Percentiles rank a stretch among this genome's conserved stretches.
Conservation (phyloP, 495 filamentous ascomycete genomes). For the Hyaloscypha hepaticicola region DNA sequence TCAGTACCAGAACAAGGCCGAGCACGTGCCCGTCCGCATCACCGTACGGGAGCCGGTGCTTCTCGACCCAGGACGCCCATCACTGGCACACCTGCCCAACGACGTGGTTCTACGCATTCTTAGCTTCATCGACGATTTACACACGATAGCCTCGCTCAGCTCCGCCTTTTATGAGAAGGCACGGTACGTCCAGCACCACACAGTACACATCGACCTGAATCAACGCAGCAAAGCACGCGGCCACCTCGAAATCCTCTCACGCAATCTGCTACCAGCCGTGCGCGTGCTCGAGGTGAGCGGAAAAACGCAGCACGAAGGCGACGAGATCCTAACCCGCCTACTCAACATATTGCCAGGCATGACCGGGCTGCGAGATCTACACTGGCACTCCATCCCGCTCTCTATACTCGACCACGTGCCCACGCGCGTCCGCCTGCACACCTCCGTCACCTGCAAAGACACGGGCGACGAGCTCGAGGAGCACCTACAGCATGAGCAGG, state of each 20-base stretch:
- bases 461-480: too few relatives aligned
- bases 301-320: neutral
- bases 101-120: constrained; percentile 10
- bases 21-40: neutral
- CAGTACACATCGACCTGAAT: constrained; percentile 16
- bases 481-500: constrained; percentile 4
- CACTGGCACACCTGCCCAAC: constrained; percentile 20
- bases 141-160: constrained; percentile 14
- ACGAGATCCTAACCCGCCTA: constrained; percentile 15
- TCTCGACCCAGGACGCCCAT: constrained; percentile 11
- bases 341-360: constrained; percentile 14
- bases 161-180: constrained; percentile 18
- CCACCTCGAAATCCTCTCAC: constrained; percentile 1
- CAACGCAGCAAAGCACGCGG: neutral
- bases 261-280: neutral
- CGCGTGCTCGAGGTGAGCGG: neutral
- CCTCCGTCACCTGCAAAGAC: neutral
- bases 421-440: constrained; percentile 5
- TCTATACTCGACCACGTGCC: constrained; percentile 2
- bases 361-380: constrained; percentile 12
- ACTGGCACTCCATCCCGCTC: constrained; percentile 2
- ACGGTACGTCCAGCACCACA: constrained; percentile 21
- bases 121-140: constrained; percentile 16
- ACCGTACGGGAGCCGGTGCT: constrained; percentile 3
- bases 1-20: neutral